A percentile compares a stretch with the other conserved stretches of the same genome.
Conservation (phyloP, 2,329 filamentous ascomycete species). For the Cladosporium sp. region DNA sequence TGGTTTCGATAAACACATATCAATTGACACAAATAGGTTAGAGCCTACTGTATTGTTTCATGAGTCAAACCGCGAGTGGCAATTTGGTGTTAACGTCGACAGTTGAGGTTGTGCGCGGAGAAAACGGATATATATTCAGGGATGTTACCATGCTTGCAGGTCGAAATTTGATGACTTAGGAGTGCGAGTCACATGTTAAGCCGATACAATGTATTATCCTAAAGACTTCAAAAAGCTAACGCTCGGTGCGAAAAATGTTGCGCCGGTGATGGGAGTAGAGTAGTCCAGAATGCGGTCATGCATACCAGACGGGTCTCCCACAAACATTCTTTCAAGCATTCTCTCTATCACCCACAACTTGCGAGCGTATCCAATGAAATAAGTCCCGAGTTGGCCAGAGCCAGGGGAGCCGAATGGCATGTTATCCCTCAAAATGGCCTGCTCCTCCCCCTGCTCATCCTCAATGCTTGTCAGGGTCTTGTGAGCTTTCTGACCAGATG, state of each 20-base stretch:
- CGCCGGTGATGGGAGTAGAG: constrained; percentile 50
- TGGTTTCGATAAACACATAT: too few relatives aligned
- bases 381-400: constrained; percentile 32
- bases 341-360: constrained; percentile 39
- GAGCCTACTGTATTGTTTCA: too few relatives aligned
- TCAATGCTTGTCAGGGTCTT: constrained; percentile 54
- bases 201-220: too few relatives aligned
- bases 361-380: constrained; percentile 4
- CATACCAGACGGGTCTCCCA: constrained; percentile 48
- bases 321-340: constrained; percentile 57
- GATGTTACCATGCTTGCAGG: too few relatives aligned
- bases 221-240: not conserved
- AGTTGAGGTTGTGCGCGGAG: too few relatives aligned
- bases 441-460: constrained; percentile 48
- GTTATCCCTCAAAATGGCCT: constrained; percentile 55
- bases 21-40: too few relatives aligned
- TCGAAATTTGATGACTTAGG: too few relatives aligned
- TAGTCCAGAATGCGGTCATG: constrained; percentile 56
- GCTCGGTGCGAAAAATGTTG: constrained; percentile 48
- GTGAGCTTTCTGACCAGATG: constrained; percentile 36
- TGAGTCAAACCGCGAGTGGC: too few relatives aligned
- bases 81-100: too few relatives aligned
- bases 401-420: constrained; percentile 58
- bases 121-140: too few relatives aligned
- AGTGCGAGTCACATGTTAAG: too few relatives aligned